These are phyloP conservation scores for Discostella stelligera DNA, from an alignment of 352 stramenopile species.

Conservation along the genomic window DNA sequence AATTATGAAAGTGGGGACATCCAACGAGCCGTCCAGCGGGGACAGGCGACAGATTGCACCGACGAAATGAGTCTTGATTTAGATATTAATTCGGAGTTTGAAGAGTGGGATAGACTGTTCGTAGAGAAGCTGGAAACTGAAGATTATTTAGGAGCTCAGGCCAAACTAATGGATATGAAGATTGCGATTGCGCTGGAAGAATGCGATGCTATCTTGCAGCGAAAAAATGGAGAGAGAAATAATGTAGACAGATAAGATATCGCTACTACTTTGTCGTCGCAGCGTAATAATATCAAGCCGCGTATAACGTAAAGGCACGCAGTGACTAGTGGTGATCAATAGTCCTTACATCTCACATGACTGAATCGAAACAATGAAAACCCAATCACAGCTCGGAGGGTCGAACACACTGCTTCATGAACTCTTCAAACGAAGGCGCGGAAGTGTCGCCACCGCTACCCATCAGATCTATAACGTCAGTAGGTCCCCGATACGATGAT, in stretches of 20 bases:
- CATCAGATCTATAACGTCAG: slow-evolving; percentile 72
- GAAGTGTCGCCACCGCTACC: slow-evolving; percentile 10
- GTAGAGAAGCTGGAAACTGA: slow-evolving; percentile 15
- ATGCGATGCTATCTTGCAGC: slow-evolving; percentile 16
- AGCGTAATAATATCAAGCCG: too few species aligned
- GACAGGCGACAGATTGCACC: slow-evolving; percentile 14
- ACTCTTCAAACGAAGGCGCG: slow-evolving; percentile 61
- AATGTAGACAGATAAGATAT: too few species aligned
- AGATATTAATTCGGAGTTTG: slow-evolving; percentile 27
- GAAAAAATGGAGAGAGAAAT: not conserved
- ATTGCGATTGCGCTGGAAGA: slow-evolving; percentile 40
- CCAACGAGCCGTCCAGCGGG: slow-evolving; percentile 20
- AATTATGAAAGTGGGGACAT: slow-evolving; percentile 63
- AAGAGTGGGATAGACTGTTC: slow-evolving; percentile 39
- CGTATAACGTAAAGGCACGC: too few species aligned
- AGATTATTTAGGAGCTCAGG: slow-evolving; percentile 4
- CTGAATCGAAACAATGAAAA: not conserved
- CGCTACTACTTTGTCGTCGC: too few species aligned
- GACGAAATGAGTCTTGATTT: slow-evolving; percentile 20
- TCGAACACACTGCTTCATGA: slow-evolving; percentile 73
- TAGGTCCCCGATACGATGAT: slow-evolving; percentile 73
- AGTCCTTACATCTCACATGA: too few species aligned
- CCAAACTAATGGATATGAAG: slow-evolving; percentile 46
- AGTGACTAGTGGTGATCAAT: too few species aligned
- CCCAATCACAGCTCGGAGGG: slow-evolving; percentile 45